Evolutionary conservation across 208 protist genomes (phyloP), one percentile per base, ranked within the genome.

Genomic region (Leishmania tarentolae): DNA sequence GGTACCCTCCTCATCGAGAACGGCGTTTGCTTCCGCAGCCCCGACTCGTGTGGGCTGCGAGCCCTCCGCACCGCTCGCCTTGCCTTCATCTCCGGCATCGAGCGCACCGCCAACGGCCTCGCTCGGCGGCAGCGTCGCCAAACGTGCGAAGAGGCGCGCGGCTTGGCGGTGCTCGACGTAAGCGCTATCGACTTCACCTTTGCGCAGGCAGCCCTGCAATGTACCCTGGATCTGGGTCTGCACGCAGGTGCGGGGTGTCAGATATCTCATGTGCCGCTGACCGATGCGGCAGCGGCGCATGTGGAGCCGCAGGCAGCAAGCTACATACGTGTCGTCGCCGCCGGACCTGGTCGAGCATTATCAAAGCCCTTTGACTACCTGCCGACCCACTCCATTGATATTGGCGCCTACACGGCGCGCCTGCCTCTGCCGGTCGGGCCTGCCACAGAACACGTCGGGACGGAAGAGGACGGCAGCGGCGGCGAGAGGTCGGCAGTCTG

Each of bases 131-230:
- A 83, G 78, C 85, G 83, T 42, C 77, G 80, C 17, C 75, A 81
- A 1, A 35, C 73, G 11, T 76, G 83, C 53, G 88, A 92, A 47
- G 88, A 92, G 61, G 78, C 76, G 1, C 81, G 85, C 5, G 78
- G 86, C 21, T 66, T 95, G 35, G 81, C 87, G 11, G 86, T 95
- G 81, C 82, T 95, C 61, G 92, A 95, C 75, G 89, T 88, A 6
- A 95, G 71, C 75, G 92, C 87, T 35, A 85, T 93, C 69, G 92
- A 95, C 81, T 92, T 91, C 71, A 88, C 89, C 59, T 94, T 95
- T 73, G 87, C 87, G 74, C 90, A 92, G 68, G 88, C 88, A 31
- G 90, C 92, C 0, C 70, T 90, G 71, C 88, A 93, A 75, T 86
- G 87, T 4, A 88, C 87, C 17, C 72, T 93, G 44, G 88, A 93